Evolutionary conservation across 108 stramenopile species (phyloP), one percentile per base, ranked within the genome.

Genomic region (Cyclotella atomus): DNA sequence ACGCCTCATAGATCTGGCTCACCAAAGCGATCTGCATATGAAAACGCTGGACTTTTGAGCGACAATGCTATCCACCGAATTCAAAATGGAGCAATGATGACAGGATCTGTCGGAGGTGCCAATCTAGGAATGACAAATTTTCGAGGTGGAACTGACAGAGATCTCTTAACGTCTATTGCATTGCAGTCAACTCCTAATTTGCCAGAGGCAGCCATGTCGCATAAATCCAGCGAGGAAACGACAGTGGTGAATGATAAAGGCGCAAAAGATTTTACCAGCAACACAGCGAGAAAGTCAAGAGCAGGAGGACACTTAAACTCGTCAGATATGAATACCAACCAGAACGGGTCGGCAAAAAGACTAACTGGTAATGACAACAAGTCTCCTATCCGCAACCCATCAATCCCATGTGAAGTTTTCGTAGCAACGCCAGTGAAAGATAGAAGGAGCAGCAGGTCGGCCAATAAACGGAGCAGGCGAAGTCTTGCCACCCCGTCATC

Each of bases 81-180:
- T 4, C 49, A 36, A 19, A 73, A 62, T 45, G 72, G 72, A 28
- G 72, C 72, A 44, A 73, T 73, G 5, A 73, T 73, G 72, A 73
- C 72, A 8, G 52, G 72, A 1, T 62, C 72, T 19, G 72, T 73
- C 1, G 62, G 53, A 2, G 62, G 61, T 44, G 46, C 72, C 16
- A 43, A 0, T 35, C 52, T 41, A 30, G 52, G 35, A 28, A 8
- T 28, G 15, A 25, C 17, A 12, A 15, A 32, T 20, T 9, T 28
- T 25, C 45, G n/a, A 28, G 45, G 64, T 49, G 0, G 45, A 17
- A 25, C 36, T 29, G 56, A 63, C 25, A 53, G 32, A 43, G 68
- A 69, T 59, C 35, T 45, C 21, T 60, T 68, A 57, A 69, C 68
- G 25, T 68, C 74, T 14, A 68, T 68, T 32, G 68, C 68, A 41